These are phyloP conservation scores for Clonostachys sp. DNA, from an alignment of 2,329 filamentous ascomycete species.

Conservation along the genomic window DNA sequence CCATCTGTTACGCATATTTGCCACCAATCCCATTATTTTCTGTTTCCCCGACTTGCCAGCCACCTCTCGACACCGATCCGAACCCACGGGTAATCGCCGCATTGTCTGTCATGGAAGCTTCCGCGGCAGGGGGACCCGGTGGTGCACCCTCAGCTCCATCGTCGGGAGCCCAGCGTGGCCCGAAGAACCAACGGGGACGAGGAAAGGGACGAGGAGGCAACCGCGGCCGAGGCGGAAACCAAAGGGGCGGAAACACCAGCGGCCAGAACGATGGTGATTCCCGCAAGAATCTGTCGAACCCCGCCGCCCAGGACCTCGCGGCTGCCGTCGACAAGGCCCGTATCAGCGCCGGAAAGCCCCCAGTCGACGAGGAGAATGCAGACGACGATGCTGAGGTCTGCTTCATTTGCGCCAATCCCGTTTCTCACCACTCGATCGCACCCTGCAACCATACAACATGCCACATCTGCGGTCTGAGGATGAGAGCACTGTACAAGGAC, in stretches of 20 bases:
- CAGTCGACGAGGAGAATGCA: slow-evolving; percentile 26
- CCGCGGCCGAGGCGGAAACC: slow-evolving; percentile 22
- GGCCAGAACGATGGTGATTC: not conserved
- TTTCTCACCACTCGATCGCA: slow-evolving; percentile 82
- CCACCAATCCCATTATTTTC: no score
- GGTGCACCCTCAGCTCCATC: slow-evolving; percentile 3
- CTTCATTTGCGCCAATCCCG: slow-evolving; percentile 93
- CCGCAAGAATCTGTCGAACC: slow-evolving; percentile 16
- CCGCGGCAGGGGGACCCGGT: slow-evolving; percentile 6
- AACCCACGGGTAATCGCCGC: not conserved
- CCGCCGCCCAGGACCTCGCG: slow-evolving; percentile 18
- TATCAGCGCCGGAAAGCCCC: slow-evolving; percentile 9
- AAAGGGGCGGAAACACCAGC: not conserved
- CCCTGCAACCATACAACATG: slow-evolving; percentile 97
- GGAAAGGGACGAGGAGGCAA: slow-evolving; percentile 25
- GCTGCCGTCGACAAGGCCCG: slow-evolving; percentile 2
- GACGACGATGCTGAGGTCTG: slow-evolving; percentile 73
- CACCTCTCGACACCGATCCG: not conserved
- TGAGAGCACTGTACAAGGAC: slow-evolving; percentile 92
- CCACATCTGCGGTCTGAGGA: slow-evolving; percentile 87
- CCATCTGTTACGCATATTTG: no score
- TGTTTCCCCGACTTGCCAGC: no score
- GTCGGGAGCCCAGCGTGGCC: not conserved
- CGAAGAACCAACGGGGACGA: not conserved
- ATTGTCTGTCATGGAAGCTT: not conserved